A percentile compares a stretch with the other conserved stretches of the same genome.
These are phyloP conservation scores for Colletotrichum costaricense DNA, from an alignment of 2,329 filamentous ascomycete species.

Conservation along the genomic window DNA sequence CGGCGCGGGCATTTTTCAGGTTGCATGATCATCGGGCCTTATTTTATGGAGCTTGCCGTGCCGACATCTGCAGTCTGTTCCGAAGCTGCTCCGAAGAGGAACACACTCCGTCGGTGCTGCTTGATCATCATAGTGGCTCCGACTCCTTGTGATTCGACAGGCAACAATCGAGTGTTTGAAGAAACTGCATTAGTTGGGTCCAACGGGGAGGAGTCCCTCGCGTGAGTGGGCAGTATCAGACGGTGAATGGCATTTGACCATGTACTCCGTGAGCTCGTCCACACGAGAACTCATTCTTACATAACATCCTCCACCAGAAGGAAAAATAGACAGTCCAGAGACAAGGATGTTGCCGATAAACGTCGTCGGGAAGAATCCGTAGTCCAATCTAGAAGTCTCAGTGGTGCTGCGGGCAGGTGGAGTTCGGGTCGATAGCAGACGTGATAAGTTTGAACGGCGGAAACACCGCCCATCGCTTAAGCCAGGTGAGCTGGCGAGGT, in stretches of 20 bases:
- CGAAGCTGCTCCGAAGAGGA: slow-evolving; percentile 23
- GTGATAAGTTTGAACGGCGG: slow-evolving; percentile 23
- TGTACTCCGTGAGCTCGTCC: neutral
- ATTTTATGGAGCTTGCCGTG: slow-evolving; percentile 30
- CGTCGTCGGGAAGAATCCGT: neutral
- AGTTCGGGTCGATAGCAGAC: slow-evolving; percentile 14
- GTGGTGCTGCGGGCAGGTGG: slow-evolving; percentile 8
- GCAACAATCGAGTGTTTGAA: neutral
- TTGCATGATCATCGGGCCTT: slow-evolving; percentile 32
- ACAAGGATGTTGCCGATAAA: neutral
- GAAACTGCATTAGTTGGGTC: neutral
- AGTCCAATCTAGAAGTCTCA: slow-evolving; percentile 9
- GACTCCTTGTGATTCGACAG: slow-evolving; percentile 15
- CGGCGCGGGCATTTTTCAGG: slow-evolving; percentile 5
- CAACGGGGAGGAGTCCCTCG: neutral
- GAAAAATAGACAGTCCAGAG: neutral
- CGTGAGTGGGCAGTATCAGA: neutral
- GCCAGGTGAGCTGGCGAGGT: neutral
- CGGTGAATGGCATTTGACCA: neutral
- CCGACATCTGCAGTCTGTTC: slow-evolving; percentile 4
- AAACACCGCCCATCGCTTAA: slow-evolving; percentile 2
- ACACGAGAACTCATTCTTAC: neutral
- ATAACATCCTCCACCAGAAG: neutral
- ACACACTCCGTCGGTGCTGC: neutral
- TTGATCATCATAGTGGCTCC: slow-evolving; percentile 14